phyloP scores from a whole-genome alignment of 768 basidiomycete species.

The Tylopilus plumbeoviolaceoides region DNA sequence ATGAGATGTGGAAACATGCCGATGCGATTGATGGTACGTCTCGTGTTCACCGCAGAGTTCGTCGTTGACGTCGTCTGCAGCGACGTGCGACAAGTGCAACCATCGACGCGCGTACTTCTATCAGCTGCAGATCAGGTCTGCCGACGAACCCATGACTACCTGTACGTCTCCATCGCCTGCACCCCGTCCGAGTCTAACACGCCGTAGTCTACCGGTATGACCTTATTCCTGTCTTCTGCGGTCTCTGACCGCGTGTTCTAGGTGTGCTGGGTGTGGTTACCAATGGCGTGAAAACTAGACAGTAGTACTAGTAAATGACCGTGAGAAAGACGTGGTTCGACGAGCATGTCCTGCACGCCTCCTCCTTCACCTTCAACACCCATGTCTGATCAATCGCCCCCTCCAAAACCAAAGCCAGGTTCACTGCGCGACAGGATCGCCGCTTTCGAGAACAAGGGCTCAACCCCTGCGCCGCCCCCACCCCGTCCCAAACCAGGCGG shows the following conservation, averaged over 20 bases:
- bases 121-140: slow-evolving; percentile 93
- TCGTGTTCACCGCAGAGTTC: not conserved
- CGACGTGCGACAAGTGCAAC: slow-evolving; percentile 76
- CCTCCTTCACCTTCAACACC: slow-evolving; percentile 13
- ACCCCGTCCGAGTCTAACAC: slow-evolving; percentile 1
- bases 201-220: slow-evolving; percentile 56
- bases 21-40: slow-evolving; percentile 74
- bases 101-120: slow-evolving; percentile 86
- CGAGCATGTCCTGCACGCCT: slow-evolving; percentile 13
- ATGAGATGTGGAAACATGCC: slow-evolving; percentile 91
- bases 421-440: slow-evolving; percentile 87
- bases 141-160: slow-evolving; percentile 84
- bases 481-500: slow-evolving; percentile 57
- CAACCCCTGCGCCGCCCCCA: slow-evolving; percentile 25
- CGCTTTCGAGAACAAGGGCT: slow-evolving; percentile 70
- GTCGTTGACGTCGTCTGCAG: slow-evolving; percentile 27
- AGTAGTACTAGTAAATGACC: slow-evolving; percentile 2
- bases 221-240: not conserved
- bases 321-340: slow-evolving; percentile 17
- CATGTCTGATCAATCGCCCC: slow-evolving; percentile 60
- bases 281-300: slow-evolving; percentile 67
- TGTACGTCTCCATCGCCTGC: slow-evolving; percentile 16
- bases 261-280: slow-evolving; percentile 59
- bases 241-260: slow-evolving; percentile 21
- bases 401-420: slow-evolving; percentile 64